phyloP scores from a whole-genome alignment of 805 yeast genomes.

The Nakazawaea anatomiae region DNA sequence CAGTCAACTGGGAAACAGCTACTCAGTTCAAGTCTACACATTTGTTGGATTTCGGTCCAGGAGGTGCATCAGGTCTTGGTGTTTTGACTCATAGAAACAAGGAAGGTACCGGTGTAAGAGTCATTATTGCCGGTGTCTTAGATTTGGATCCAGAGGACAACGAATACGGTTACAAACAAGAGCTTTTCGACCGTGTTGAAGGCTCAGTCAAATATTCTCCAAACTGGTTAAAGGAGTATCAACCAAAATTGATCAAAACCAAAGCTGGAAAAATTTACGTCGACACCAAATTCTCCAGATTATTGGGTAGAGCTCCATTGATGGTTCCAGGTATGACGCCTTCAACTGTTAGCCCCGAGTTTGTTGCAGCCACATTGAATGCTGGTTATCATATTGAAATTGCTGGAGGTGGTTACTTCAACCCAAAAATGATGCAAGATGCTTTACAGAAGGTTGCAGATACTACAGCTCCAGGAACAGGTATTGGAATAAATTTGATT shows the following conservation, averaged over 20 bases:
- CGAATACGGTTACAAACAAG: conserved; percentile 95
- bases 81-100: conserved; percentile 94
- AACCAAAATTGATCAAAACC: conserved; percentile 80
- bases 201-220: conserved; percentile 72
- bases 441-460: conserved; percentile 74
- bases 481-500: conserved; percentile 86
- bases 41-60: conserved; percentile 96
- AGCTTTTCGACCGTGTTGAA: conserved; percentile 69
- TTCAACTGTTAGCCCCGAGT: conserved; percentile 89
- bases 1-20: conserved; percentile 93
- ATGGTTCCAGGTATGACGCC: conserved; percentile 99
- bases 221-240: conserved; percentile 85
- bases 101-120: conserved; percentile 96
- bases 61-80: conserved; percentile 96
- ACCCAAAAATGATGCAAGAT: conserved; percentile 57
- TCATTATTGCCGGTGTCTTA: conserved; percentile 88
- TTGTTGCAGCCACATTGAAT: conserved; percentile 88
- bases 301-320: conserved; percentile 91
- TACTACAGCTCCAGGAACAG: conserved; percentile 75
- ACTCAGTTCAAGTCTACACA: conserved; percentile 81
- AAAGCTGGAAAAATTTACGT: conserved; percentile 70
- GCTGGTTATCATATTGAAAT: conserved; percentile 97
- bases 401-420: conserved; percentile 98
- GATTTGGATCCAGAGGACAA: conserved; percentile 63
- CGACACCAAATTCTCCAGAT: conserved; percentile 89